Conservation (phyloP, 306 rosid species). For the Abrus pulchellus region DNA sequence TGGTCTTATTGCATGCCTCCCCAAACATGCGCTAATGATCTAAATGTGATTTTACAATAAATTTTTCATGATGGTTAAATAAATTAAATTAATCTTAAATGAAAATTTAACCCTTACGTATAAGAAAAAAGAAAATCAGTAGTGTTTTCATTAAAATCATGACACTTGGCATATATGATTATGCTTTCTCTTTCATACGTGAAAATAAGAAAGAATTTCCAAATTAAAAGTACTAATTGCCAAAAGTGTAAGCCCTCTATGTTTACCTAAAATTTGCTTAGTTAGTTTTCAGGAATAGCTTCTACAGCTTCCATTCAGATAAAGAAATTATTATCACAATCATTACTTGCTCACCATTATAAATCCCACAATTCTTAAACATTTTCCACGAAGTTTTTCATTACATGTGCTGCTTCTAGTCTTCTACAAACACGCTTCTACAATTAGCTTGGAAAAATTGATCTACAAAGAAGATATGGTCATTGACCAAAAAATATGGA, state of each 20-base stretch:
- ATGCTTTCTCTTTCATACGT: too few relatives aligned
- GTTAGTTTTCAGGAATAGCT: neutral
- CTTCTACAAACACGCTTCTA: neutral
- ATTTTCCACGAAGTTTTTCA: neutral
- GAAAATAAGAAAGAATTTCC: too few relatives aligned
- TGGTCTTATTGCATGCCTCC: neutral
- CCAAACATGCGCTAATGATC: neutral
- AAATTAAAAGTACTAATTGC: neutral
- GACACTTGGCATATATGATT: too few relatives aligned
- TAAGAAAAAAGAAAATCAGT: too few relatives aligned
- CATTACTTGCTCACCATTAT: neutral
- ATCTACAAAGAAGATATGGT: neutral
- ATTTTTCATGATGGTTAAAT: neutral
- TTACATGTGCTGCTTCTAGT: neutral
- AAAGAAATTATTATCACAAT: neutral
- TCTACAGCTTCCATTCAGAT: neutral
- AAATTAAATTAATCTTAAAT: neutral
- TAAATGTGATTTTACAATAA: neutral
- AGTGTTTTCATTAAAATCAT: too few relatives aligned
- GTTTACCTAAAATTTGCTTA: neutral
- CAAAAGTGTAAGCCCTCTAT: too few relatives aligned
- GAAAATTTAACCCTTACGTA: too few relatives aligned
- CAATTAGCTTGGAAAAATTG: constrained; percentile 1
- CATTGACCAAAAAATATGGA: too few relatives aligned
- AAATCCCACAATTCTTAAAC: neutral